Evolutionary conservation across 2,329 filamentous ascomycete species (phyloP).

Genomic region (Verticillium nonalfalfae): DNA sequence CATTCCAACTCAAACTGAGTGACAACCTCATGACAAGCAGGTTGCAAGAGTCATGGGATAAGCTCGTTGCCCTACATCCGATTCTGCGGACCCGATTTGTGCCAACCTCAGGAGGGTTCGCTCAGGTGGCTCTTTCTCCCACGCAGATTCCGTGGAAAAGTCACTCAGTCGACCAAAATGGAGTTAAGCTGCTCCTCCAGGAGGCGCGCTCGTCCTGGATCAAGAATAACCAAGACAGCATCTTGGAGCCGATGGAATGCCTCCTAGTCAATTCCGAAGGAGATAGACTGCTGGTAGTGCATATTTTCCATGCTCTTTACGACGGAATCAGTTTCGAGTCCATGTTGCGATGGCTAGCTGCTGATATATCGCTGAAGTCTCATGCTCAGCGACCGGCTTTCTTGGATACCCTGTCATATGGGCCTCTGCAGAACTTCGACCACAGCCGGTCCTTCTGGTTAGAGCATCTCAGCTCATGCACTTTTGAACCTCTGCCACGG

Average conservation of each 20-base stretch:
- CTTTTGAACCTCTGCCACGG: constrained; percentile 12
- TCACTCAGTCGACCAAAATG: constrained; percentile 16
- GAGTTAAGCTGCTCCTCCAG: constrained; percentile 25
- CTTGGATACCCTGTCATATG: constrained; percentile 59
- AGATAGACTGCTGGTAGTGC: constrained; percentile 44
- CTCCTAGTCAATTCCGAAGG: constrained; percentile 25
- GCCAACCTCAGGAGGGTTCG: constrained; percentile 65
- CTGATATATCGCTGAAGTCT: constrained; percentile 36
- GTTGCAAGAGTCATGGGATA: constrained; percentile 53
- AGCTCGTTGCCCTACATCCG: constrained; percentile 44
- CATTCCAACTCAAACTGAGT: constrained; percentile 56
- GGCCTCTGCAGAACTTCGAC: constrained; percentile 51
- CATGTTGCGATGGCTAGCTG: constrained; percentile 53
- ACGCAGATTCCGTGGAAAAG: constrained; percentile 36
- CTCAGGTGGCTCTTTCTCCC: constrained; percentile 60
- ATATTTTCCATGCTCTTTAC: constrained; percentile 82
- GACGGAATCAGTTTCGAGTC: constrained; percentile 74
- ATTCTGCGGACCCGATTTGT: constrained; percentile 71
- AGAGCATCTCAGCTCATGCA: constrained; percentile 37
- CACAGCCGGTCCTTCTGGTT: constrained; percentile 59
- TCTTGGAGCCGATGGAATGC: constrained; percentile 47
- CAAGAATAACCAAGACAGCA: constrained; percentile 36
- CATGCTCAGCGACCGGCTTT: constrained; percentile 46
- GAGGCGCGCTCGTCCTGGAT: constrained; percentile 45
- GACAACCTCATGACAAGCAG: constrained; percentile 32